phyloP scores from a whole-genome alignment of 768 basidiomycete species.

The Tulasnella sp. region DNA sequence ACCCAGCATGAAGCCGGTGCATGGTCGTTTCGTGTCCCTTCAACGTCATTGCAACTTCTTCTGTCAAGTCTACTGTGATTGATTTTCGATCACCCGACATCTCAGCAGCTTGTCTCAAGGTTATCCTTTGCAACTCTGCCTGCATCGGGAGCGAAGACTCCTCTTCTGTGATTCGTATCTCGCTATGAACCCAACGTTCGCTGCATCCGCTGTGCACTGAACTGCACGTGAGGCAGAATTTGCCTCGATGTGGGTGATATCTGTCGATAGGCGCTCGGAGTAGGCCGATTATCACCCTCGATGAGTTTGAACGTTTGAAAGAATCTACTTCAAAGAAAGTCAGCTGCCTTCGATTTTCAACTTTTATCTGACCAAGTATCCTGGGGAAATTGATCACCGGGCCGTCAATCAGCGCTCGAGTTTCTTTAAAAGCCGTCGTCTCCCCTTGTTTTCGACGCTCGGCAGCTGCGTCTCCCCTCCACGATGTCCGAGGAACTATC shows the following conservation, averaged over 20 bases:
- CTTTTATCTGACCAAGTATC: background rate
- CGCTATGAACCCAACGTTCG: background rate
- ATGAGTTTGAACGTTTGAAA: background rate
- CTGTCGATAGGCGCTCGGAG: background rate
- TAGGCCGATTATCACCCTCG: background rate
- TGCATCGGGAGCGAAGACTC: background rate
- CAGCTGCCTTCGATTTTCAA: background rate
- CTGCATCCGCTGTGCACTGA: background rate
- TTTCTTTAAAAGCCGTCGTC: background rate
- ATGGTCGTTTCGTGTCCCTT: too few species aligned
- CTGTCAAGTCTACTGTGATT: too few species aligned
- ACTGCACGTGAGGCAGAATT: background rate
- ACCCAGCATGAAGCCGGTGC: too few species aligned
- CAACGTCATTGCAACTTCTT: too few species aligned
- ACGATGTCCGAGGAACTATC: background rate
- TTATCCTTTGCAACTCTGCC: too few species aligned
- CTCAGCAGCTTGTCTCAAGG: background rate
- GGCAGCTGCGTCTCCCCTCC: background rate
- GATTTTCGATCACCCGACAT: background rate
- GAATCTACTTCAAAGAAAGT: background rate
- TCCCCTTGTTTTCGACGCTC: background rate
- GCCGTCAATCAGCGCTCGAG: background rate
- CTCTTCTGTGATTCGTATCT: background rate
- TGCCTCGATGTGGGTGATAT: background rate
- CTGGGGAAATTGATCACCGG: too few species aligned